A percentile compares a stretch with the other conserved stretches of the same genome.
These are phyloP conservation scores for Leccinum subrobustum DNA, from an alignment of 1,284 basidiomycete species.

Conservation along the genomic window DNA sequence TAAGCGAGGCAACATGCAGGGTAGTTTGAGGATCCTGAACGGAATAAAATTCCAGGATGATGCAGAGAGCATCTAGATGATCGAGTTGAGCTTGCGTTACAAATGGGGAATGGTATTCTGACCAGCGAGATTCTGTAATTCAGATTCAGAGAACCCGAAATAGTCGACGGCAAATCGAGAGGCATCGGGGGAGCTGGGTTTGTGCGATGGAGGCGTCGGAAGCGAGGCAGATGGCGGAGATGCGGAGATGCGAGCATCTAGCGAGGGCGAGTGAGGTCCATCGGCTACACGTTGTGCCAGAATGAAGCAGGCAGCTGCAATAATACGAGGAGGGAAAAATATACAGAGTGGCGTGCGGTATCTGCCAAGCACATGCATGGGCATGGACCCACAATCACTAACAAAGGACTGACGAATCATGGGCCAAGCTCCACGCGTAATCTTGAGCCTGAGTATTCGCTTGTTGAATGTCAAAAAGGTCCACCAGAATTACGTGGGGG, in stretches of 20 bases:
- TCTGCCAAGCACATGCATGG: slow-evolving; percentile 37
- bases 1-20: slow-evolving; percentile 50
- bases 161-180: slow-evolving; percentile 65
- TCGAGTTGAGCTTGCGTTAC: slow-evolving; percentile 13
- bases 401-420: slow-evolving; percentile 68
- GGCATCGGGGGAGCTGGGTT: slow-evolving; percentile 66
- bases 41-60: slow-evolving; percentile 72
- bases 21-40: slow-evolving; percentile 52
- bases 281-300: slow-evolving; percentile 69
- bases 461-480: slow-evolving; percentile 57
- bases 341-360: slow-evolving; percentile 76
- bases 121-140: slow-evolving; percentile 63
- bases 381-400: slow-evolving; percentile 1
- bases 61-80: slow-evolving; percentile 54
- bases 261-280: slow-evolving; percentile 66
- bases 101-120: slow-evolving; percentile 14
- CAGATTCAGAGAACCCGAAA: slow-evolving; percentile 58
- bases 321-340: slow-evolving; percentile 62
- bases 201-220: slow-evolving; percentile 73
- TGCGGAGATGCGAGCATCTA: slow-evolving; percentile 66
- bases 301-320: slow-evolving; percentile 72
- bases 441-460: slow-evolving; percentile 55
- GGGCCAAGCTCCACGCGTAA: slow-evolving; percentile 78
- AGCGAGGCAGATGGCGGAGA: slow-evolving; percentile 62
- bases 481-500: slow-evolving; percentile 75